phyloP scores from a whole-genome alignment of 73 alveolate species.

The Durusdinium trenchii region DNA sequence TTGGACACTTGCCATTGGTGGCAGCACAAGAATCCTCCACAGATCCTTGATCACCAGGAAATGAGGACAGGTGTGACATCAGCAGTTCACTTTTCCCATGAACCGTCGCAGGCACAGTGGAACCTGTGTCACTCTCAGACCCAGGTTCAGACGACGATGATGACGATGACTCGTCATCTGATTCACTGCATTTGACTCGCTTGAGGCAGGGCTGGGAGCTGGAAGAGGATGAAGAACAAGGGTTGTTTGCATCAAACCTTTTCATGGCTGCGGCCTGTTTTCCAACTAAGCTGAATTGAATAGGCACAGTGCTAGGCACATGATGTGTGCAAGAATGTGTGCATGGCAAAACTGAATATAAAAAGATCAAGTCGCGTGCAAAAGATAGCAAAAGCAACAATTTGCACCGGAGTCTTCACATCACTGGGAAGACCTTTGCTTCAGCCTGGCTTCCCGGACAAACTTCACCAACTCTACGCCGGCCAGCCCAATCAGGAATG shows the following conservation, averaged over 20 bases:
- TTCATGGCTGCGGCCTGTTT: neutral
- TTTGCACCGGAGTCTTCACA: neutral
- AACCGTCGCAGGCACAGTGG: neutral
- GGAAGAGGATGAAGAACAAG: neutral
- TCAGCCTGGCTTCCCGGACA: neutral
- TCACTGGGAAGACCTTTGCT: neutral
- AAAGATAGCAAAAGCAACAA: neutral
- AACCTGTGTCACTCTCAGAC: no score
- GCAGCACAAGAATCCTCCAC: neutral
- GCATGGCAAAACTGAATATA: neutral
- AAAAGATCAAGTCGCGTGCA: neutral
- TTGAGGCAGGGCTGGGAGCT: neutral
- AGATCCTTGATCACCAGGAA: neutral
- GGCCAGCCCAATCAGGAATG: neutral
- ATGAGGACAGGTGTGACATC: neutral
- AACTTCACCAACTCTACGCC: neutral
- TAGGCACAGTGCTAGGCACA: neutral
- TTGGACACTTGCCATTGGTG: neutral
- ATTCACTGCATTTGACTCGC: neutral
- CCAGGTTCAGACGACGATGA: neutral
- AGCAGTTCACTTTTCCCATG: neutral
- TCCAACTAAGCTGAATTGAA: neutral
- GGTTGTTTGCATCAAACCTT: neutral
- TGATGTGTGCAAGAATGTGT: neutral
- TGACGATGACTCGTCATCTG: neutral